Base-by-base conservation (phyloP, 805 yeast genomes). In the Barnettozyma wickerhamii region DNA sequence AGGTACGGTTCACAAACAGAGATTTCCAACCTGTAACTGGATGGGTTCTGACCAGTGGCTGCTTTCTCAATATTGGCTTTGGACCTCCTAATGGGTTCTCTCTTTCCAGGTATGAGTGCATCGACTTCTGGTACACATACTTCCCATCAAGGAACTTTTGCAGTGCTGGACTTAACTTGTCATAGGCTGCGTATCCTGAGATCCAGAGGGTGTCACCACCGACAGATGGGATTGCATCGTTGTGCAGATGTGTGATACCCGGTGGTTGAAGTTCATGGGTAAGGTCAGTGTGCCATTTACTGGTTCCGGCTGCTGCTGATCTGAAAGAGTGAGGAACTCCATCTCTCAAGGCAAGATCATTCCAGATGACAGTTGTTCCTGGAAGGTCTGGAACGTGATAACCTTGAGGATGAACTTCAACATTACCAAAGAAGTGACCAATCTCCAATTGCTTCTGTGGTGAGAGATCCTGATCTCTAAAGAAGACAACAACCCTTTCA, bases 401-500 rank as follows among this genome's bases (percentile, higher is more conserved):
- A n/a, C n/a, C n/a, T n/a, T n/a, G n/a, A n/a, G n/a, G n/a, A n/a
- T n/a, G n/a, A n/a, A n/a, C n/a, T n/a, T n/a, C n/a, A n/a, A n/a
- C n/a, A n/a, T n/a, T n/a, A n/a, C n/a, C n/a, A n/a, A n/a, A n/a
- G n/a, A n/a, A n/a, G n/a, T n/a, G n/a, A n/a, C n/a, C n/a, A n/a
- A n/a, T n/a, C n/a, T n/a, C n/a, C n/a, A n/a, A n/a, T n/a, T n/a
- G n/a, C n/a, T n/a, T n/a, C n/a, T n/a, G n/a, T n/a, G n/a, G n/a
- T n/a, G n/a, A n/a, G n/a, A 23, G 10, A 58, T 84, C 86, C 60
- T 81, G 87, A 45, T 77, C 71, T 54, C 82, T 70, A 59, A 81
- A 78, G 5, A 77, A 74, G 27, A 77, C 80, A 31, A 84, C 84
- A 56, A 85, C 87, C 54, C 84, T 66, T 55, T 79, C 79, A 14